Evolutionary conservation across 2,329 filamentous ascomycete genomes (phyloP), one percentile per base, ranked within the genome.

Genomic region (Trichophyton mentagrophytes): DNA sequence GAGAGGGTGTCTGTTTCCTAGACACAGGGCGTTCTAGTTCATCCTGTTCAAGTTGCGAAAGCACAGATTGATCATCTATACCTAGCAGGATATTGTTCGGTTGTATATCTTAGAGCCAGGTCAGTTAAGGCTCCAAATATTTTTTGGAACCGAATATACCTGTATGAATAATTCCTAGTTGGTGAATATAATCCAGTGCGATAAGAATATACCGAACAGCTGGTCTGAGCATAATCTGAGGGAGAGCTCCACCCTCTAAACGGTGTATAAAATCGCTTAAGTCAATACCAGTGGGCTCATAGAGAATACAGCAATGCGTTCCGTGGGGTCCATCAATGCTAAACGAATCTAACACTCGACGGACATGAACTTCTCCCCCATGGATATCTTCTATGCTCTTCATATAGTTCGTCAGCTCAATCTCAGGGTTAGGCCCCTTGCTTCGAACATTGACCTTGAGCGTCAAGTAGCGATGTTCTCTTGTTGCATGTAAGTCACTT

Each of bases 71-170:
- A 57, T 73, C 71, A 20, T 67, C 61, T 38, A 71, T 69, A 0
- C 60, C 64, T 0, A 72, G 47, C 33, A 74, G 65, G 25, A 74
- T 64, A 20, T 74, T 74, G 30, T 66, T 67, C 3, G 66, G 66
- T 58, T 71, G 68, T 11, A 73, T 62, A 62, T 73, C 69, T 73
- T 36, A 17, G 17, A 20, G 15, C 11, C 17, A 22, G 13, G 46
- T 49, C 11, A 49, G 46, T 13, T 22, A 27, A 8, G 17, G 17
- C 8, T 49, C 5, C 25, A 11, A 49, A 11, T 3, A 11, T 13
- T 2, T 11, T 7, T 49, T 22, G 46, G 3, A 22, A n/a, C 20
- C 36, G 13, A 9, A 8, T 3, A 33, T 61, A 61, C 59, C 51
- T n/a, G 59, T 58, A 22, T 61, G 59, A 6, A 61, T 51, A 40